Percentiles rank a stretch among this genome's conserved stretches.
These are phyloP conservation scores for Fraxinus baroniana DNA, from an alignment of 305 asterid genomes.

Conservation along the genomic window DNA sequence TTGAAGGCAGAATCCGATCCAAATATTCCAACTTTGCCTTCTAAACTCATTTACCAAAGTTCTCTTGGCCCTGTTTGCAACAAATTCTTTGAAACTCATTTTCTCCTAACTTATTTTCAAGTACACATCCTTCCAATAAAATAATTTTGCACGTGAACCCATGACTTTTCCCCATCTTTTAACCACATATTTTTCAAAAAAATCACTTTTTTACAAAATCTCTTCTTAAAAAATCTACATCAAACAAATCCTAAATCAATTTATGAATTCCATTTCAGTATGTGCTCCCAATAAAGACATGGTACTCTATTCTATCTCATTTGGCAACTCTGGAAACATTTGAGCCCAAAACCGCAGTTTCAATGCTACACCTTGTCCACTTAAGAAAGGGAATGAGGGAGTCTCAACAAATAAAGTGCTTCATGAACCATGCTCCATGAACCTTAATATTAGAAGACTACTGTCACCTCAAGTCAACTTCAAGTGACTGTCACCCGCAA, in stretches of 20 bases:
- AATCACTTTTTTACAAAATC: neutral
- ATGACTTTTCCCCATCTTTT: too few relatives aligned
- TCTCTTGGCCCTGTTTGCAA: neutral
- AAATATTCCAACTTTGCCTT: neutral
- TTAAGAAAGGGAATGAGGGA: neutral
- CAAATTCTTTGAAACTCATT: neutral
- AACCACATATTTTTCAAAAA: neutral
- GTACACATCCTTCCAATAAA: too few relatives aligned
- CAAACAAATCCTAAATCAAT: neutral
- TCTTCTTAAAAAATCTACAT: neutral
- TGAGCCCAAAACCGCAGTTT: neutral
- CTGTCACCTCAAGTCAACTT: neutral
- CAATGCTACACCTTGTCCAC: neutral
- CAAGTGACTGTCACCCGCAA: neutral
- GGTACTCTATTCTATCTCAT: neutral
- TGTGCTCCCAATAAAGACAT: neutral
- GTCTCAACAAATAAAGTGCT: neutral
- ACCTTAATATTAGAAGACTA: neutral
- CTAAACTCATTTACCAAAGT: neutral
- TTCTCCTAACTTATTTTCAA: neutral
- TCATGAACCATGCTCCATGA: neutral
- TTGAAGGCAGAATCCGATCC: neutral
- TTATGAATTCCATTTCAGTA: neutral
- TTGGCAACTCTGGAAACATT: neutral
- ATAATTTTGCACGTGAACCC: neutral